phyloP scores from a whole-genome alignment of 345 rosid species.

The Populus simonii region DNA sequence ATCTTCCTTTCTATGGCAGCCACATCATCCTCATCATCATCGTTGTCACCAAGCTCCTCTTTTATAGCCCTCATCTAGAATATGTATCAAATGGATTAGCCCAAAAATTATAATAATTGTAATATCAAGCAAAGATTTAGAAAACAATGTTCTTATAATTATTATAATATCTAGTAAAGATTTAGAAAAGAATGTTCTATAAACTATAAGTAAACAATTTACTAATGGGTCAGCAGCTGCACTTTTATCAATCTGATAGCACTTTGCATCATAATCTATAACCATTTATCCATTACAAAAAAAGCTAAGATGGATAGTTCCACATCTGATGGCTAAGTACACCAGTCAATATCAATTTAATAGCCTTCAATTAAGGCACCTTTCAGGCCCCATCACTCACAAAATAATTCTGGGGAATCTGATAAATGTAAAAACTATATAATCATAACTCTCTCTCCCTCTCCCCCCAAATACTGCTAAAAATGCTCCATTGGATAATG shows the following conservation, averaged over 20 bases:
- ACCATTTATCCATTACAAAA: background rate
- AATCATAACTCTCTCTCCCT: background rate
- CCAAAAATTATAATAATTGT: constrained; percentile 12
- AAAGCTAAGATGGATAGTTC: background rate
- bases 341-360: background rate
- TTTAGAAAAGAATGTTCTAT: background rate
- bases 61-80: constrained; percentile 97
- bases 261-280: background rate
- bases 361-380: background rate
- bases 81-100: constrained; percentile 13
- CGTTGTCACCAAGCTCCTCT: constrained; percentile 99
- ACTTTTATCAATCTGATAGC: background rate
- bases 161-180: background rate
- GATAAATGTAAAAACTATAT: background rate
- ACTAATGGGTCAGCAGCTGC: background rate
- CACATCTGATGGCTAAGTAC: background rate
- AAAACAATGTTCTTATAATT: background rate
- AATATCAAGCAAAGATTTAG: background rate
- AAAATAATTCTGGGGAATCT: background rate
- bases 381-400: background rate
- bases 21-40: constrained; percentile 96
- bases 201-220: background rate
- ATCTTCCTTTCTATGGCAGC: constrained; percentile 93
- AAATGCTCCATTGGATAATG: background rate
- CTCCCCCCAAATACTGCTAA: background rate